Base-by-base conservation (phyloP, 768 basidiomycete genomes). In the Tylopilus rubrobrunneus region DNA sequence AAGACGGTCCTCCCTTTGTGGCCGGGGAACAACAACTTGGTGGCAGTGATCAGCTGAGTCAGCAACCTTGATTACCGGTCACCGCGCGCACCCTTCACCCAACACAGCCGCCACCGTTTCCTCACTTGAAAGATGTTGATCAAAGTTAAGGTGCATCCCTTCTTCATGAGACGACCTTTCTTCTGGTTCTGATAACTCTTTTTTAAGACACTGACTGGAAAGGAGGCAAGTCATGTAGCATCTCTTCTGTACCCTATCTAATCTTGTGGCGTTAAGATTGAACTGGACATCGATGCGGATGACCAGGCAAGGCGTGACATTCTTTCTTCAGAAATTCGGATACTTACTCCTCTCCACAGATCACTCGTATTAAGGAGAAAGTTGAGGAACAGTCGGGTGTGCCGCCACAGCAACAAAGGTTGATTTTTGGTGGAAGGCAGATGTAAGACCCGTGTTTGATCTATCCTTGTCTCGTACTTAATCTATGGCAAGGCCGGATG, bases 361-460 rank as follows among this genome's bases (percentile, higher is more conserved):
- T 97, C 65, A 78, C 84, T 44, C 84, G 90, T 61, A 93, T 98
- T 74, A 98, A 98, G 77, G 94, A 96, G 80, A 90, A 91, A 71
- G 92, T 98, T 9, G 96, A 98, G 71, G 95, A 98, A 76, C 95
- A 98, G 74, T 94, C 93, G 7, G 96, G 96, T 59, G 96, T 98
- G 40, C 96, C 96, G 23, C 96, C 96, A 56, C 90, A 79, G 41
- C 96, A 98, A 71, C 96, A 98, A 71, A 84, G 96, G 53, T 73
- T 98, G 65, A 98, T 98, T 69, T 97, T 87, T 70, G 73, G 82
- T 65, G 96, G 96, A 33, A 84, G 94, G 66, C 95, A 97, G 68
- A 86, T 98, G 96, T 98, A 71, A 72, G 82, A 74, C 39, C 55
- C 45, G 29, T 36, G 48, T 28, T 28, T 39, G 29, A 40, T 45